These are phyloP conservation scores for Nitzschia sp. DNA, from an alignment of 108 stramenopile genomes.

Conservation along the genomic window DNA sequence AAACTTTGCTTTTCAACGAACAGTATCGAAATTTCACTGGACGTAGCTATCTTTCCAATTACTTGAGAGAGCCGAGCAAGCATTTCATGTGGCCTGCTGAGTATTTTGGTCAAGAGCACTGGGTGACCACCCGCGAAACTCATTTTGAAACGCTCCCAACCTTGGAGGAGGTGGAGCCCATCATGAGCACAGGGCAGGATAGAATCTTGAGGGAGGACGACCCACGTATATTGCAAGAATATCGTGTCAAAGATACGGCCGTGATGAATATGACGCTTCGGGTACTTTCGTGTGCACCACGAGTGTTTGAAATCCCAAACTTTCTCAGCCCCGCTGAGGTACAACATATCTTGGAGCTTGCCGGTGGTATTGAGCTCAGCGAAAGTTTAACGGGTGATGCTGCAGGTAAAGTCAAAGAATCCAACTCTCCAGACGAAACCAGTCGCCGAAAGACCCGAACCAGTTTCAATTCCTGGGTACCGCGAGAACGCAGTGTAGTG, in stretches of 20 bases:
- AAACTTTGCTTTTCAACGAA: slow-evolving; percentile 57
- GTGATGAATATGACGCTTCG: slow-evolving; percentile 76
- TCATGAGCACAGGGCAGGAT: slow-evolving; percentile 22
- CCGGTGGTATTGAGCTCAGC: slow-evolving; percentile 48
- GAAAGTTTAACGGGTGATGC: slow-evolving; percentile 56
- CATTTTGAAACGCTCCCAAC: slow-evolving; percentile 63
- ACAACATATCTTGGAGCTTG: slow-evolving; percentile 79
- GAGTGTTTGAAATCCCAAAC: slow-evolving; percentile 86
- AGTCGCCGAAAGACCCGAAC: slow-evolving; percentile 60
- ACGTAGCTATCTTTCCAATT: slow-evolving; percentile 52
- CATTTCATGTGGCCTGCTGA: slow-evolving; percentile 80
- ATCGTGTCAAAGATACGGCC: slow-evolving; percentile 43
- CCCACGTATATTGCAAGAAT: slow-evolving; percentile 55
- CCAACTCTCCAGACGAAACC: not conserved
- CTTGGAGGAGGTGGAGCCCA: slow-evolving; percentile 25
- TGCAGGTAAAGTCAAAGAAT: not conserved
- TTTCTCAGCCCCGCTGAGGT: slow-evolving; percentile 83
- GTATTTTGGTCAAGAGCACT: slow-evolving; percentile 84
- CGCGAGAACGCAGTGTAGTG: slow-evolving; percentile 59
- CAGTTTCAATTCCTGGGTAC: slow-evolving; percentile 82
- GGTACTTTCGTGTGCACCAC: slow-evolving; percentile 68
- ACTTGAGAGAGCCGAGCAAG: slow-evolving; percentile 38
- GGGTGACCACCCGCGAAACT: slow-evolving; percentile 75
- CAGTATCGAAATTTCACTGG: slow-evolving; percentile 67
- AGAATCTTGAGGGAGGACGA: slow-evolving; percentile 48